Conservation (phyloP, 2,329 filamentous ascomycete species). For the Clonostachys sp. region DNA sequence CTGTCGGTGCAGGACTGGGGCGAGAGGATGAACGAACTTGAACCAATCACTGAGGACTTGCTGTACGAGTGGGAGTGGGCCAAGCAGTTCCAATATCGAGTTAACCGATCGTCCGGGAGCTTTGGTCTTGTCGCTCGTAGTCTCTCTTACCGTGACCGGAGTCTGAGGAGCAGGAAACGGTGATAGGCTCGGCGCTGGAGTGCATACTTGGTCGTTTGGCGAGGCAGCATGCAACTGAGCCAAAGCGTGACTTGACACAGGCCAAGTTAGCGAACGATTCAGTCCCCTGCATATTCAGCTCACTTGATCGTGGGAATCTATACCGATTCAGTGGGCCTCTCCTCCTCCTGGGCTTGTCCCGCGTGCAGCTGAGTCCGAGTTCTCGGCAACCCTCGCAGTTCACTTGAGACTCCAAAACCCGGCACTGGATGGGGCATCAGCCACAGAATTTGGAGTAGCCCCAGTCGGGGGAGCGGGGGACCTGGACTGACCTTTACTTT, state of each 20-base stretch:
- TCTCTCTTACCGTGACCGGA: too few species aligned
- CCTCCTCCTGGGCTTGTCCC: slow-evolving; percentile 14
- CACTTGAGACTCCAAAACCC: slow-evolving; percentile 4
- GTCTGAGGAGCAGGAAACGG: too few species aligned
- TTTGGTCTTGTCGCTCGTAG: too few species aligned
- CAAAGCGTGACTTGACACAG: too few species aligned
- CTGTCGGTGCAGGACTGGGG: slow-evolving; percentile 22
- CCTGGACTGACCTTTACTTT: slow-evolving; percentile 14
- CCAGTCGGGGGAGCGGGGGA: too few species aligned
- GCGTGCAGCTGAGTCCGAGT: slow-evolving; percentile 16
- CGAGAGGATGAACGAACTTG: slow-evolving; percentile 24
- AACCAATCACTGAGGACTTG: slow-evolving; percentile 25
- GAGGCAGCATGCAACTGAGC: too few species aligned
- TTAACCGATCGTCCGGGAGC: neutral
- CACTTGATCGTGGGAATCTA: too few species aligned
- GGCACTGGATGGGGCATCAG: slow-evolving; percentile 7
- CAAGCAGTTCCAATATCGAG: neutral
- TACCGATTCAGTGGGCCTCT: slow-evolving; percentile 18
- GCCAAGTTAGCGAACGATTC: too few species aligned
- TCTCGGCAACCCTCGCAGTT: slow-evolving; percentile 13
- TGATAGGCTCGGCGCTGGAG: too few species aligned
- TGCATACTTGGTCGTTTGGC: too few species aligned
- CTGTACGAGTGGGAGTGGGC: neutral
- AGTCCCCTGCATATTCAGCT: too few species aligned
- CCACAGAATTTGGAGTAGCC: too few species aligned